A percentile compares a stretch with the other conserved stretches of the same genome.
These are phyloP conservation scores for Penicillium crustosum DNA, from an alignment of 2,329 filamentous ascomycete species.

Conservation along the genomic window DNA sequence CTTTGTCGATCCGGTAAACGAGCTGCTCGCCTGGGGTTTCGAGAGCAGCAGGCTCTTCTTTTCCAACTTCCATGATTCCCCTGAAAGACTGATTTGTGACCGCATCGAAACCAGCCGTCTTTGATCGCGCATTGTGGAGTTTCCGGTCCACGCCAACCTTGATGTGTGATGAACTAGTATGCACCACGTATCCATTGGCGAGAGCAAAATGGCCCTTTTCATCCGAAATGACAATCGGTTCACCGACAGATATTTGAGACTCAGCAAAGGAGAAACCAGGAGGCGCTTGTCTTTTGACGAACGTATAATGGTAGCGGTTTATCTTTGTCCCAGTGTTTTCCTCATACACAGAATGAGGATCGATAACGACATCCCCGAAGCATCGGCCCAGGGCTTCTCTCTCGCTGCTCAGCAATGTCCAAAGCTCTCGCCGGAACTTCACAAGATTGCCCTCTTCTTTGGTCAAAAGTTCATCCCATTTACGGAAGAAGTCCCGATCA, in stretches of 20 bases:
- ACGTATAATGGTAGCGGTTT: constrained; percentile 85
- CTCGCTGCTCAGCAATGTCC: constrained; percentile 91
- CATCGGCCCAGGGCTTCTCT: constrained; percentile 86
- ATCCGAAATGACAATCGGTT: constrained; percentile 94
- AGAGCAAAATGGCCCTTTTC: constrained; percentile 93
- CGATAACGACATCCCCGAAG: constrained; percentile 82
- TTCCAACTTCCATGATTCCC: constrained; percentile 83
- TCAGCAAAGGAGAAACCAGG: constrained; percentile 80
- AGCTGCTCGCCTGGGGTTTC: constrained; percentile 52
- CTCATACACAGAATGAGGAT: constrained; percentile 71
- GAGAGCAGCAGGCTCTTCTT: constrained; percentile 47
- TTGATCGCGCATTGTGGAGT: constrained; percentile 80
- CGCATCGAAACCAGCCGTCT: constrained; percentile 72
- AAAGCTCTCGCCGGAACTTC: constrained; percentile 83
- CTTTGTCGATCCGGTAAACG: constrained; percentile 86
- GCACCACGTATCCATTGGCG: constrained; percentile 84
- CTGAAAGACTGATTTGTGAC: constrained; percentile 78
- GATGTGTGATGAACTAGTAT: constrained; percentile 72
- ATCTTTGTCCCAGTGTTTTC: constrained; percentile 74
- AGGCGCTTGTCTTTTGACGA: constrained; percentile 66
- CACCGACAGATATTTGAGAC: constrained; percentile 81
- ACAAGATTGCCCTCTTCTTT: constrained; percentile 91
- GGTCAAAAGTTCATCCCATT: constrained; percentile 90
- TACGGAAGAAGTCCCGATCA: constrained; percentile 83
- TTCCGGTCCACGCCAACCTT: constrained; percentile 87